Evolutionary conservation across 768 basidiomycete species (phyloP).

Genomic region (Lactarius akahatsu): DNA sequence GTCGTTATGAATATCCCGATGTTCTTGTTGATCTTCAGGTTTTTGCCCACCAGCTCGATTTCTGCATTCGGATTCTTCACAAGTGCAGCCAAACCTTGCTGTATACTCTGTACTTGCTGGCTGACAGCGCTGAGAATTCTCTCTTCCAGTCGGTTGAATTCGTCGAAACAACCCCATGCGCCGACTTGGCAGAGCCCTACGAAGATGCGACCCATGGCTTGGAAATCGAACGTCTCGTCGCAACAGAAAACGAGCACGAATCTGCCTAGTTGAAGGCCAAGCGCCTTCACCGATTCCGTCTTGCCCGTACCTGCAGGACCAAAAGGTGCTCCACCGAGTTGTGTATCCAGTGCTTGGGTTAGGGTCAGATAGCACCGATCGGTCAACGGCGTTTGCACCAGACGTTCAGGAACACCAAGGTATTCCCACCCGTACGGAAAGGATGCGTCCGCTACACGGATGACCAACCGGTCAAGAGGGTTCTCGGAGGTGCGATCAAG

Average conservation of each 20-base stretch:
- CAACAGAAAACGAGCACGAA: conserved; percentile 99
- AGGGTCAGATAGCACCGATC: conserved; percentile 96
- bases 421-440: conserved; percentile 99
- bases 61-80: conserved; percentile 83
- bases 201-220: conserved; percentile 99
- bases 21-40: conserved; percentile 86
- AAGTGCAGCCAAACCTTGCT: conserved; percentile 86
- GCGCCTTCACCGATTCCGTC: conserved; percentile 98
- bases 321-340: conserved; percentile 96
- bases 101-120: conserved; percentile 98
- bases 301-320: conserved; percentile 96
- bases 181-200: conserved; percentile 98
- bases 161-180: conserved; percentile 98
- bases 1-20: conserved; percentile 99
- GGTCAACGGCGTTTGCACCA: conserved; percentile 97
- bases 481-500: conserved; percentile 69
- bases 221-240: conserved; percentile 99
- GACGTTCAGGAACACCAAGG: conserved; percentile 91
- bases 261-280: conserved; percentile 94
- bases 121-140: conserved; percentile 97
- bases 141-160: conserved; percentile 97
- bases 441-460: conserved; percentile 84
- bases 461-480: conserved; percentile 75
- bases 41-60: conserved; percentile 96
- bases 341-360: conserved; percentile 92